Evolutionary conservation across 306 rosid species (phyloP).

Genomic region (Spatholobus suberectus): DNA sequence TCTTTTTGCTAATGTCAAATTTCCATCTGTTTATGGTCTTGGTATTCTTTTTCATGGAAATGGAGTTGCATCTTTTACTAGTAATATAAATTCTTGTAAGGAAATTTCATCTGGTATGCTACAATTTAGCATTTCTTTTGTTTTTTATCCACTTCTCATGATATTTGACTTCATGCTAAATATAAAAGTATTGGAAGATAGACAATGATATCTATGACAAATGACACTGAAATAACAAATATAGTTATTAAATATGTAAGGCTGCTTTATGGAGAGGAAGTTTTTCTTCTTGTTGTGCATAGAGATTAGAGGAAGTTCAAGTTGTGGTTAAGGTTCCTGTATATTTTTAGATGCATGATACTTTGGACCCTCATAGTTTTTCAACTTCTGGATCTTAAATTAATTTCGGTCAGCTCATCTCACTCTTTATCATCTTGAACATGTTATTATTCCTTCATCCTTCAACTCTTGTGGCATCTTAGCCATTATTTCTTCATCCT

Average conservation of each 20-base stretch:
- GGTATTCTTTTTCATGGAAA: neutral
- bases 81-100: neutral
- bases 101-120: neutral
- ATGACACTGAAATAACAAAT: neutral
- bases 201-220: neutral
- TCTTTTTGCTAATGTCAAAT: neutral
- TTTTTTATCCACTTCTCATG: neutral
- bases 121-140: neutral
- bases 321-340: conserved; percentile 24
- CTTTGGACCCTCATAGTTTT: conserved; percentile 20
- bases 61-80: neutral
- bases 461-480: neutral
- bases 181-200: conserved; percentile 10
- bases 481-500: neutral
- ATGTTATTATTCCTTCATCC: neutral
- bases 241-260: neutral
- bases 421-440: neutral
- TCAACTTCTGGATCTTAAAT: neutral
- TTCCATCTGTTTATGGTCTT: conserved; percentile 1
- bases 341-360: neutral
- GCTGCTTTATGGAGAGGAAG: conserved; percentile 7
- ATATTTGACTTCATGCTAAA: neutral
- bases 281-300: neutral
- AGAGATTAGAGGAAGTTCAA: conserved; percentile 6
- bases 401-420: neutral